A percentile compares a stretch with the other conserved stretches of the same genome.
Evolutionary conservation across 805 yeast species (phyloP).

Genomic region (Diddensiella caesifluorescens): DNA sequence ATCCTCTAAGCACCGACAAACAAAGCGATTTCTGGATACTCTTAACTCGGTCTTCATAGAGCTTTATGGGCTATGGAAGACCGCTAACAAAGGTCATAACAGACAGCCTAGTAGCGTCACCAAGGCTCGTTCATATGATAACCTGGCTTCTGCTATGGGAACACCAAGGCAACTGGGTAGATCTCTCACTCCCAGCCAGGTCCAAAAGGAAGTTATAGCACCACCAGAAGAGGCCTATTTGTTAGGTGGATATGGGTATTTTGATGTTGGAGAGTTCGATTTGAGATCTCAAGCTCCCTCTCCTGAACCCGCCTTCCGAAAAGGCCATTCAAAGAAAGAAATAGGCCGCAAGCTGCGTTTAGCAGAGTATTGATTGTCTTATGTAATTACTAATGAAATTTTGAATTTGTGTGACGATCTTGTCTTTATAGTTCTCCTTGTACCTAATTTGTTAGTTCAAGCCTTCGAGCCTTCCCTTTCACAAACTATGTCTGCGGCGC

Average conservation of each 20-base stretch:
- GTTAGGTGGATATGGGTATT: slow-evolving; percentile 84
- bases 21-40: slow-evolving; percentile 68
- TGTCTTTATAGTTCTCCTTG: too few species aligned
- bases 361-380: slow-evolving; percentile 46
- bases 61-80: slow-evolving; percentile 41
- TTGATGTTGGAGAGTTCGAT: slow-evolving; percentile 66
- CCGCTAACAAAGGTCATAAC: slow-evolving; percentile 9
- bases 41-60: slow-evolving; percentile 58
- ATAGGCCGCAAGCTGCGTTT: slow-evolving; percentile 61
- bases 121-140: slow-evolving; percentile 21
- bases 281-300: slow-evolving; percentile 54
- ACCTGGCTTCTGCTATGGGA: slow-evolving; percentile 5
- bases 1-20: slow-evolving; percentile 84
- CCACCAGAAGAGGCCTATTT: slow-evolving; percentile 31
- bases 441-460: too few species aligned
- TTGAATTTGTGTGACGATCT: not conserved
- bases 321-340: slow-evolving; percentile 43
- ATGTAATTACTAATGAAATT: not conserved
- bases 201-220: not conserved
- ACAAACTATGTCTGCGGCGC: too few species aligned
- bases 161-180: slow-evolving; percentile 1
- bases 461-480: too few species aligned
- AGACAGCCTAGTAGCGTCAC: slow-evolving; percentile 16
- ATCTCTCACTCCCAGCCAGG: not conserved
- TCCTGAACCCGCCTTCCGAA: slow-evolving; percentile 47